phyloP scores from a whole-genome alignment of 495 filamentous ascomycete species.

The Hapsidospora chrysogenum region DNA sequence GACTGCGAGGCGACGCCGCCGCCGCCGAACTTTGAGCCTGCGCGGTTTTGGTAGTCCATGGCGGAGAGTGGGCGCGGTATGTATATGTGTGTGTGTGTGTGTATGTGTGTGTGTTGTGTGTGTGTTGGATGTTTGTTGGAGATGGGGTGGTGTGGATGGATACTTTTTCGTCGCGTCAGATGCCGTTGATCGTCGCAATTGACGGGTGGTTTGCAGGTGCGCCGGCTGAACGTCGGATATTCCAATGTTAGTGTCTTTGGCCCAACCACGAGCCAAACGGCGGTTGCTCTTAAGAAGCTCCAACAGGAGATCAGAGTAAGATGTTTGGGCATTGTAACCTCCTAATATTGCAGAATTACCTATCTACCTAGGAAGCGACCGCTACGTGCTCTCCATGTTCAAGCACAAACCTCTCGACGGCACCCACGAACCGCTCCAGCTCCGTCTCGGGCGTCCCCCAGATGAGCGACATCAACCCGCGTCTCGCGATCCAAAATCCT shows the following conservation, averaged over 20 bases:
- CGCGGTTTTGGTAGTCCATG: constrained; percentile 74
- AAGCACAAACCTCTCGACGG: constrained; percentile 4
- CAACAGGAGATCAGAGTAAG: too few relatives aligned
- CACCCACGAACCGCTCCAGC: constrained; percentile 12
- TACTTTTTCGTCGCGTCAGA: neutral
- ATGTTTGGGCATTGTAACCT: too few relatives aligned
- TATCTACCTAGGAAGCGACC: too few relatives aligned
- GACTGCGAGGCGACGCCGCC: constrained; percentile 89
- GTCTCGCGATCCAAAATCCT: constrained; percentile 20
- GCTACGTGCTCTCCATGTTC: neutral
- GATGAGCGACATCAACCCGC: constrained; percentile 19
- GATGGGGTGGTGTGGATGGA: neutral
- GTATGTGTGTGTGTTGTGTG: neutral
- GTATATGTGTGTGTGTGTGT: neutral
- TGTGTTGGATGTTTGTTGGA: too few relatives aligned
- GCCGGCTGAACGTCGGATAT: too few relatives aligned
- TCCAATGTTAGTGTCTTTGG: too few relatives aligned
- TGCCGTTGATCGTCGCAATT: neutral
- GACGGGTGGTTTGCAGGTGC: too few relatives aligned
- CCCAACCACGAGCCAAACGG: too few relatives aligned
- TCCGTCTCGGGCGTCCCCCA: constrained; percentile 19
- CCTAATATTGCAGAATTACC: too few relatives aligned
- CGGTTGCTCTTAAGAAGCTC: too few relatives aligned
- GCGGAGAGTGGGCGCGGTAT: neutral
- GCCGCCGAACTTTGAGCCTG: constrained; percentile 94